Evolutionary conservation across 2,329 filamentous ascomycete genomes (phyloP).

Genomic region (Aspergillus oerlinghausenensis): DNA sequence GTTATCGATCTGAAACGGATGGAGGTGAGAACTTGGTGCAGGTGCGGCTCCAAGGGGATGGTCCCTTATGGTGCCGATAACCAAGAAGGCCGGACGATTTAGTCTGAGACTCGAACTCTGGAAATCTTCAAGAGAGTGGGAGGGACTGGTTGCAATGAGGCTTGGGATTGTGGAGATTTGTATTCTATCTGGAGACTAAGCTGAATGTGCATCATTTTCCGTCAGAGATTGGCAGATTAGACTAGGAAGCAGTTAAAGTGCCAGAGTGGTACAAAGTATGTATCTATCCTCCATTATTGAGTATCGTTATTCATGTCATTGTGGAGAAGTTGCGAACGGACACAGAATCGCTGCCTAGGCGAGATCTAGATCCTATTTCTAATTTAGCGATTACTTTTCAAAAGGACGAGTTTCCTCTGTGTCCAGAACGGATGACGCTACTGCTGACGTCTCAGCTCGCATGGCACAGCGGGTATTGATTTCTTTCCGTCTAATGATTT

Average conservation of each 20-base stretch:
- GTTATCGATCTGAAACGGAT: neutral
- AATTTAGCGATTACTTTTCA: neutral
- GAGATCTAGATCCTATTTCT: neutral
- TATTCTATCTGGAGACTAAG: neutral
- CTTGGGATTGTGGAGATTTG: neutral
- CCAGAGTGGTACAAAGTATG: neutral
- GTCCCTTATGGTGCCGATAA: neutral
- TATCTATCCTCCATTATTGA: neutral
- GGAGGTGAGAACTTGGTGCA: neutral
- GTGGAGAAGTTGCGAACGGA: neutral
- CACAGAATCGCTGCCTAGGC: neutral
- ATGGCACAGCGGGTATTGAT: neutral
- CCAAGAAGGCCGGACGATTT: too few species aligned
- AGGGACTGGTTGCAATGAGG: neutral
- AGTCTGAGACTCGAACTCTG: too few species aligned
- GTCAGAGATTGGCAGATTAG: too few species aligned
- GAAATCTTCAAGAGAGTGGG: neutral
- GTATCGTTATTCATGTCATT: neutral
- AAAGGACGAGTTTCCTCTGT: neutral
- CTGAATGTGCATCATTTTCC: neutral
- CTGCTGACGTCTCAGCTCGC: neutral
- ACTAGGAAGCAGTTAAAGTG: neutral
- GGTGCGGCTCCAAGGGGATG: neutral
- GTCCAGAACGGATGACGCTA: neutral
- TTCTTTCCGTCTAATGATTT: neutral